Conservation (phyloP, 2,329 filamentous ascomycete genomes). For the Mycosphaerella arachidis region DNA sequence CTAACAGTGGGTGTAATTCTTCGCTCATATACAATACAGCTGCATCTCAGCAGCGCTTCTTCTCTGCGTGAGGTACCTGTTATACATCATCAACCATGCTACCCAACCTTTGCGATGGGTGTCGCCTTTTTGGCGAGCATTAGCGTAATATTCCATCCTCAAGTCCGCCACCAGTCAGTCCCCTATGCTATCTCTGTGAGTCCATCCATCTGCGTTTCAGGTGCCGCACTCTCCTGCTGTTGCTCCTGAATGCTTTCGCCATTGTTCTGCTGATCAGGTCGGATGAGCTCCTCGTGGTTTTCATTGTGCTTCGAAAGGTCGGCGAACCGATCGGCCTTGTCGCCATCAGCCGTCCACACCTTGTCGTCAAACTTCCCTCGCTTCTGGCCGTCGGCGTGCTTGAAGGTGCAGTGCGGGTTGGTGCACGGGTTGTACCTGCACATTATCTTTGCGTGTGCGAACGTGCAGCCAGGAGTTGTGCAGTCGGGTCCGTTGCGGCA, state of each 20-base stretch:
- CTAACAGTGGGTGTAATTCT: neutral
- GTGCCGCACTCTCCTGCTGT: slow-evolving; percentile 7
- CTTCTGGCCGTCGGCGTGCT: slow-evolving; percentile 84
- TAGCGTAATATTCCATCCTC: no score
- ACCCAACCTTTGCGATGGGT: neutral
- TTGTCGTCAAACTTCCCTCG: slow-evolving; percentile 80
- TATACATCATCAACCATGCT: neutral
- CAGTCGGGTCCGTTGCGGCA: slow-evolving; percentile 92
- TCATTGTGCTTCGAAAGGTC: slow-evolving; percentile 22
- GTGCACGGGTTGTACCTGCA: slow-evolving; percentile 92
- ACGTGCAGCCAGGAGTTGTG: slow-evolving; percentile 75
- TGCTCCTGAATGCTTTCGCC: neutral
- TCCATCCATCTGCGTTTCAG: slow-evolving; percentile 3
- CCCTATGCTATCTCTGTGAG: no score
- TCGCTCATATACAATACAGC: neutral
- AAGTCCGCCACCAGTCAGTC: no score
- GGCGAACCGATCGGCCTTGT: slow-evolving; percentile 25
- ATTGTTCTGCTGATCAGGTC: slow-evolving; percentile 24
- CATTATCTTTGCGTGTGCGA: slow-evolving; percentile 76
- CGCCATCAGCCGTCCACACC: slow-evolving; percentile 70
- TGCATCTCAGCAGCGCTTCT: neutral
- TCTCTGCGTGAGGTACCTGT: neutral
- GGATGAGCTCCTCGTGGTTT: slow-evolving; percentile 32
- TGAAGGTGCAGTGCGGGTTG: slow-evolving; percentile 82
- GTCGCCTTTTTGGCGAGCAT: no score